phyloP scores from a whole-genome alignment of 176 grass and related monocot genomes.

The Pharus latifolius region DNA sequence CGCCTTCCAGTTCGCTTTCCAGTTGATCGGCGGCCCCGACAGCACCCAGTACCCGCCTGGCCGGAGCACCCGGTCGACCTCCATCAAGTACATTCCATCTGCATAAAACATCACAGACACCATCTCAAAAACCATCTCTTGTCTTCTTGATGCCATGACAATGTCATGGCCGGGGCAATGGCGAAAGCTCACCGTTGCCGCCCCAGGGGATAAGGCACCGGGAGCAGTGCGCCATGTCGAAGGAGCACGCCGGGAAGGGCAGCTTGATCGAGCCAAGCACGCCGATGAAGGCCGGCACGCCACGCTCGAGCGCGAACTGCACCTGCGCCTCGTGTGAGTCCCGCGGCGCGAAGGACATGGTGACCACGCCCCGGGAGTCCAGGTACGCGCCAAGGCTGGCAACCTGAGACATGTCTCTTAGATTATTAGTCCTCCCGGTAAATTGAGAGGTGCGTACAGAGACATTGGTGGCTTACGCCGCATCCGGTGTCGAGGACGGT shows the following conservation, averaged over 20 bases:
- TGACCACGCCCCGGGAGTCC: slow-evolving; percentile 48
- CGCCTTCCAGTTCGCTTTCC: slow-evolving; percentile 36
- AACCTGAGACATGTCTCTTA: too few relatives aligned
- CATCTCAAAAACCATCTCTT: too few relatives aligned
- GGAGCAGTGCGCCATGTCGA: slow-evolving; percentile 98
- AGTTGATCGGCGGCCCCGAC: slow-evolving; percentile 89
- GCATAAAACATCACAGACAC: too few relatives aligned
- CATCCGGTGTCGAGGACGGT: slow-evolving; percentile 87
- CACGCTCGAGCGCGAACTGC: slow-evolving; percentile 87
- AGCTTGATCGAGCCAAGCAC: slow-evolving; percentile 86
- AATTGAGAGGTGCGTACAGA: background rate
- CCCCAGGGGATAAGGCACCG: slow-evolving; percentile 89
- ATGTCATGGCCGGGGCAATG: too few relatives aligned
- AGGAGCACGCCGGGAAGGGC: slow-evolving; percentile 69
- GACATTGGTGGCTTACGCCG: slow-evolving; percentile 31
- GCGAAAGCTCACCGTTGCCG: slow-evolving; percentile 45
- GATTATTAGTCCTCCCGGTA: too few relatives aligned
- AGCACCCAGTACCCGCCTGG: slow-evolving; percentile 88
- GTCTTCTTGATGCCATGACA: too few relatives aligned
- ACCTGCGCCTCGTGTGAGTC: slow-evolving; percentile 96
- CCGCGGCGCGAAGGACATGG: slow-evolving; percentile 93
- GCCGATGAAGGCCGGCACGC: slow-evolving; percentile 84
- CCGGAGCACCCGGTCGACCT: slow-evolving; percentile 85
- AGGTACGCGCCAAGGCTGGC: slow-evolving; percentile 86
- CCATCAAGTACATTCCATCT: slow-evolving; percentile 92